A percentile compares a stretch with the other conserved stretches of the same genome.
Evolutionary conservation across 2,329 filamentous ascomycete species (phyloP).

Genomic region (Iodosphaeria phyllophila): DNA sequence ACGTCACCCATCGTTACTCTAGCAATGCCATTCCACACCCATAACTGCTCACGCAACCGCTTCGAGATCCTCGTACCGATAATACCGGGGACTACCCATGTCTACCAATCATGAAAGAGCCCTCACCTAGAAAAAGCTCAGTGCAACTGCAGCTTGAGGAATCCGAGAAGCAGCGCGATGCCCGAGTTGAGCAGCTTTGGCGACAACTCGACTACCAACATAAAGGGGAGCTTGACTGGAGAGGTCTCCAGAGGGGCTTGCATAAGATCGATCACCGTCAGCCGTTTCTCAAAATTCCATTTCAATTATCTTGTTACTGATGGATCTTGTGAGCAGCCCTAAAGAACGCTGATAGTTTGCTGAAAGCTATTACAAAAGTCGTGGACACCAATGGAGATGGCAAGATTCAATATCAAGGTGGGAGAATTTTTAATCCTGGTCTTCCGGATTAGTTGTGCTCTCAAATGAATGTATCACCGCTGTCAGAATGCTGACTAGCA

Average conservation of each 20-base stretch:
- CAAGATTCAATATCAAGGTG: constrained; percentile 78
- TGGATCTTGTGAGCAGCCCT: constrained; percentile 42
- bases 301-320: no score
- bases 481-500: constrained; percentile 4
- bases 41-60: no score
- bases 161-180: constrained; percentile 60
- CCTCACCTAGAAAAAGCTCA: no score
- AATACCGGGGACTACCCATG: no score
- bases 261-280: constrained; percentile 82
- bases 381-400: constrained; percentile 82
- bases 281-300: no score
- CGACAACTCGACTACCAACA: constrained; percentile 56
- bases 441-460: background rate
- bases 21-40: no score
- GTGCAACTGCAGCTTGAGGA: constrained; percentile 51
- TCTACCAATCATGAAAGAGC: no score
- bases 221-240: constrained; percentile 66
- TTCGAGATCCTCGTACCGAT: no score
- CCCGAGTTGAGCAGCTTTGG: constrained; percentile 73
- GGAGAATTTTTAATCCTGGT: constrained; percentile 1
- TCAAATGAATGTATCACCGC: constrained; percentile 1
- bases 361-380: constrained; percentile 60
- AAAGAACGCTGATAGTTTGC: constrained; percentile 79
- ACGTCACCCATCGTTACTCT: no score
- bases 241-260: constrained; percentile 68